Percentiles rank a stretch among this genome's conserved stretches.
phyloP scores from a whole-genome alignment of 2,329 filamentous ascomycete genomes.

The Venturia effusa region DNA sequence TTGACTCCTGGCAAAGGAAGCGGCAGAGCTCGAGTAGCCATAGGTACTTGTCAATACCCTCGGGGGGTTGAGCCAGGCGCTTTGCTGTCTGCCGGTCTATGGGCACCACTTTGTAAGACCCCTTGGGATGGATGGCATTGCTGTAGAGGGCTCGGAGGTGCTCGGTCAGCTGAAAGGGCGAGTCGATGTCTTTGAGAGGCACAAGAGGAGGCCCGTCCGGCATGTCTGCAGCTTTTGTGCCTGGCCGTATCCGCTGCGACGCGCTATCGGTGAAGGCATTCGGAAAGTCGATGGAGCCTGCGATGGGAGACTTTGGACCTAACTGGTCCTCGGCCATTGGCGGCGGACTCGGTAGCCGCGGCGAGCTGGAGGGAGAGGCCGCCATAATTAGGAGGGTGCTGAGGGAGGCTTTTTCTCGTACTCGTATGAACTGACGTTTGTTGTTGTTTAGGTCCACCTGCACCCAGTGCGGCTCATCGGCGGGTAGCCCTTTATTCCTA shows the following conservation, averaged over 20 bases:
- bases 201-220: conserved; percentile 81
- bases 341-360: conserved; percentile 86
- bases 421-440: too few relatives aligned
- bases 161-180: conserved; percentile 93
- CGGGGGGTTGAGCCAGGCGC: conserved; percentile 67
- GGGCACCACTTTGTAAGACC: conserved; percentile 49
- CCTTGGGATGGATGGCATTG: conserved; percentile 56
- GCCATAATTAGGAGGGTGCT: conserved; percentile 24
- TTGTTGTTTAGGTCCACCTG: too few relatives aligned
- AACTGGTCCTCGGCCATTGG: conserved; percentile 93
- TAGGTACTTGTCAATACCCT: conserved; percentile 71
- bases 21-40: conserved; percentile 98
- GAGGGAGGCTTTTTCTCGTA: too few relatives aligned
- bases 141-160: conserved; percentile 89
- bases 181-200: conserved; percentile 82
- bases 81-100: conserved; percentile 67
- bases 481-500: not conserved
- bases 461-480: not conserved
- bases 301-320: conserved; percentile 63
- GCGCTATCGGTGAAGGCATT: conserved; percentile 61
- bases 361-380: conserved; percentile 59
- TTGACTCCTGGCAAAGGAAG: conserved; percentile 90
- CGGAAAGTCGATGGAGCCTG: conserved; percentile 46
- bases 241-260: conserved; percentile 77
- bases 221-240: conserved; percentile 89